Conservation (phyloP, 306 rosid genomes). For the Lathyrus tuberosus region DNA sequence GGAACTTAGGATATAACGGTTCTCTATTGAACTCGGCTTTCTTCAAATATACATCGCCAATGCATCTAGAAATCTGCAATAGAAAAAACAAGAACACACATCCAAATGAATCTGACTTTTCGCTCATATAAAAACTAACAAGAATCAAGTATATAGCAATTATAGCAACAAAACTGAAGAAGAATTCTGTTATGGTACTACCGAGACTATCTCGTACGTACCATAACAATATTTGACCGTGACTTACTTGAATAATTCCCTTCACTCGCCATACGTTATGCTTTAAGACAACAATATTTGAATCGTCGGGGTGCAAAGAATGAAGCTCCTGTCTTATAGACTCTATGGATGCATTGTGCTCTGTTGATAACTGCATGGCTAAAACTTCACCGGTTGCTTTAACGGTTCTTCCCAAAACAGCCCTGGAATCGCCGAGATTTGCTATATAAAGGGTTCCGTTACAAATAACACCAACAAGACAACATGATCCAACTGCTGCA, state of each 20-base stretch:
- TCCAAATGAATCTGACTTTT: neutral
- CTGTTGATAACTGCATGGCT: conserved; percentile 70
- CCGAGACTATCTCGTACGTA: neutral
- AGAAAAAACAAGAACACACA: neutral
- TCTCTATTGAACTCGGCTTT: conserved; percentile 88
- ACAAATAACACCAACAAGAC: conserved; percentile 83
- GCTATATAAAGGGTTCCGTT: conserved; percentile 75
- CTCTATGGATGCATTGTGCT: conserved; percentile 80
- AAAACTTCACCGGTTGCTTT: conserved; percentile 83
- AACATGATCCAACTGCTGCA: conserved; percentile 95
- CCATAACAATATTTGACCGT: neutral
- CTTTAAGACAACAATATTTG: conserved; percentile 79
- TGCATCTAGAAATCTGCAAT: conserved; percentile 81
- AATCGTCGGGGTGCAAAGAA: conserved; percentile 82
- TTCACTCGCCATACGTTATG: conserved; percentile 95
- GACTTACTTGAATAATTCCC: conserved; percentile 79
- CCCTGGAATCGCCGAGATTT: conserved; percentile 88
- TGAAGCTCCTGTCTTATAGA: conserved; percentile 85
- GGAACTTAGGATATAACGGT: conserved; percentile 79
- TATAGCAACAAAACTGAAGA: neutral
- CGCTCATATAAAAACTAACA: neutral
- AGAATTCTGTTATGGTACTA: neutral
- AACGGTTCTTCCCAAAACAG: conserved; percentile 82
- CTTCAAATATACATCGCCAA: conserved; percentile 88
- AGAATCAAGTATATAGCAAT: neutral